Percentiles rank a stretch among this genome's conserved stretches.
phyloP scores from a whole-genome alignment of 768 basidiomycete genomes.

The Cubamyces lactineus region DNA sequence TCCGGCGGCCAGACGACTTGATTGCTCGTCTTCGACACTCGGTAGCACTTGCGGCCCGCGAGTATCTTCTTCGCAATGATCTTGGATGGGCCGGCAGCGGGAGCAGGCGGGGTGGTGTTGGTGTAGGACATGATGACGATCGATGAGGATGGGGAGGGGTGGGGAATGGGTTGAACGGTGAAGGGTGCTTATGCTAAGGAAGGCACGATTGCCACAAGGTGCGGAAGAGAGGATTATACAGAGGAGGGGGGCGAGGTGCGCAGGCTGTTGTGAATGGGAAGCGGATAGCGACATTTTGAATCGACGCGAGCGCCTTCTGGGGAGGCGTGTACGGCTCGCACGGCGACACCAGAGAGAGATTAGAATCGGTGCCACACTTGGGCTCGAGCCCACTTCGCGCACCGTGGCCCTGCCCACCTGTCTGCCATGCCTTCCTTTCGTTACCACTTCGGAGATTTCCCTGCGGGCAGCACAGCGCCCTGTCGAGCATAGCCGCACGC shows the following conservation, averaged over 20 bases:
- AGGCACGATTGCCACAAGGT: constrained; percentile 1
- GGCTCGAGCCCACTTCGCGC: neutral
- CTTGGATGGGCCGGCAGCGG: constrained; percentile 38
- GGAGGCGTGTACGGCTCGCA: constrained; percentile 6
- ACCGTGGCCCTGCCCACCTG: neutral
- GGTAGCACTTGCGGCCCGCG: constrained; percentile 74
- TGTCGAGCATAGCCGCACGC: constrained; percentile 2
- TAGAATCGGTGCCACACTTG: constrained; percentile 2
- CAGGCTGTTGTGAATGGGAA: constrained; percentile 16
- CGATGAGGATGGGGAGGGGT: neutral
- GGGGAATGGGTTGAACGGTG: neutral
- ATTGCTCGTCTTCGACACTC: constrained; percentile 65
- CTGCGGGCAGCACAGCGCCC: constrained; percentile 2
- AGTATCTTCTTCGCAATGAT: constrained; percentile 65
- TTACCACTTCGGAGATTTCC: constrained; percentile 1
- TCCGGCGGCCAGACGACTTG: constrained; percentile 83
- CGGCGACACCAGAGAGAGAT: neutral
- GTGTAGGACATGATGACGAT: constrained; percentile 2
- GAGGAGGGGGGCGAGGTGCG: constrained; percentile 1
- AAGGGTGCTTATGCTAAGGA: neutral
- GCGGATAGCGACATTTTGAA: constrained; percentile 16
- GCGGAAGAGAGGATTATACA: constrained; percentile 2
- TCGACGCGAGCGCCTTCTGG: constrained; percentile 4
- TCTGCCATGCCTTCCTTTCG: no score
- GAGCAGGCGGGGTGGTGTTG: neutral